Base-by-base conservation (phyloP, 140 eudicot species). In the Erigeron philadelphicus region DNA sequence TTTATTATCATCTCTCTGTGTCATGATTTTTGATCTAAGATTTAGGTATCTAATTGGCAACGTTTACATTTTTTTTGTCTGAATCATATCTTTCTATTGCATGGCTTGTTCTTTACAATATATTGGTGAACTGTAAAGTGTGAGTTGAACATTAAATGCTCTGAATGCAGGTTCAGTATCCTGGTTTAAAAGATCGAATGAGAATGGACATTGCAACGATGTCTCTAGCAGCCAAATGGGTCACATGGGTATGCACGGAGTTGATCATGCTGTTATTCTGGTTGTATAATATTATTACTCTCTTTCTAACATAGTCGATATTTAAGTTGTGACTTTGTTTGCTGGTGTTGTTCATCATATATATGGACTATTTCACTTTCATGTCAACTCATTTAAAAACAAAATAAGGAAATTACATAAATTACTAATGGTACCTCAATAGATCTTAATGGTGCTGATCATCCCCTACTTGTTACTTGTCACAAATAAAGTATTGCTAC, bases 131-230 rank as follows among this genome's bases (percentile, higher is more conserved):
- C 23, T 8, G 21, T 60, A 49, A 3, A 11, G 18, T 31, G 12
- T 50, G 9, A 64, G 9, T 62, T 75, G 55, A 35, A 44, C 7
- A 12, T 50, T 59, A 35, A 23, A 42, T 56, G 57, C 15, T 63
- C 16, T 50, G 65, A 74, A 11, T 49, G 58, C 86, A 93, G 98
- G 90, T 93, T 40, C 98, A 93, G 43, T 93, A 93, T 79, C 98
- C 98, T 61, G 94, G 98, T 19, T 81, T 93, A 62, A 85, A 83
- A 76, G 65, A 76, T 64, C 87, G 87, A 77, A 86, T 93, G 95
- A 79, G 78, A 75, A 72, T 86, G 72, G 98, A 93, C 78, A 78
- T 93, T 52, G 82, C 87, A 45, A 87, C 96, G 48, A 93, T 93
- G 98, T 77, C 88, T 64, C 70, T 86, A 43, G 94, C 87, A 56